A percentile compares a stretch with the other conserved stretches of the same genome.
phyloP scores from a whole-genome alignment of 768 basidiomycete genomes.

The Boletus sp. region DNA sequence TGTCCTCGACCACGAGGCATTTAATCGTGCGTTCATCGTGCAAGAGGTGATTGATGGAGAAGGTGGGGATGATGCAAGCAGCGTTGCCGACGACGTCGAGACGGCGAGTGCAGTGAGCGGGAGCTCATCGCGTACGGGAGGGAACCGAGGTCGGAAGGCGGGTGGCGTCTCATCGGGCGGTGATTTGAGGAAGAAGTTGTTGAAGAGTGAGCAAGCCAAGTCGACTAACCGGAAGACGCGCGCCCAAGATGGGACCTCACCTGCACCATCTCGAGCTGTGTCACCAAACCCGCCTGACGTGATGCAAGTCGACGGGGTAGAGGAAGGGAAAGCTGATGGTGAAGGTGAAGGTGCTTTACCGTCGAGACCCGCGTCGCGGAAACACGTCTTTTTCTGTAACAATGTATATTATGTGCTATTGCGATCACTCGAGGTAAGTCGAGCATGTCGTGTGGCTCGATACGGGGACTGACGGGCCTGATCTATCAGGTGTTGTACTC shows the following conservation, averaged over 20 bases:
- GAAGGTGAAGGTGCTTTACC: conserved; percentile 16
- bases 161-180: conserved; percentile 45
- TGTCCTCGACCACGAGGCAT: conserved; percentile 66
- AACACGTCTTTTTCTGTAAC: conserved; percentile 81
- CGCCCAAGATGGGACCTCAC: conserved; percentile 50
- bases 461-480: background rate
- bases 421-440: conserved; percentile 79
- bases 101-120: conserved; percentile 29
- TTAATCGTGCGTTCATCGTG: conserved; percentile 67
- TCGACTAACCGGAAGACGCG: conserved; percentile 59
- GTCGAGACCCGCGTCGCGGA: conserved; percentile 40
- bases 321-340: conserved; percentile 27
- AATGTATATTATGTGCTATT: conserved; percentile 85
- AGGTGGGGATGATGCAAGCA: conserved; percentile 44
- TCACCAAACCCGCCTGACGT: conserved; percentile 57
- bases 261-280: conserved; percentile 57
- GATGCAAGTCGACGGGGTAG: conserved; percentile 32
- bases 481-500: conserved; percentile 70
- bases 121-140: conserved; percentile 31
- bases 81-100: conserved; percentile 39
- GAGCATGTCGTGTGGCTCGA: background rate
- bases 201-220: conserved; percentile 84
- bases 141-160: conserved; percentile 41
- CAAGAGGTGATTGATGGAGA: conserved; percentile 65
- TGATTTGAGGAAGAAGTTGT: conserved; percentile 73